phyloP scores from a whole-genome alignment of 2,329 filamentous ascomycete species.

The Aspergillus hortae region DNA sequence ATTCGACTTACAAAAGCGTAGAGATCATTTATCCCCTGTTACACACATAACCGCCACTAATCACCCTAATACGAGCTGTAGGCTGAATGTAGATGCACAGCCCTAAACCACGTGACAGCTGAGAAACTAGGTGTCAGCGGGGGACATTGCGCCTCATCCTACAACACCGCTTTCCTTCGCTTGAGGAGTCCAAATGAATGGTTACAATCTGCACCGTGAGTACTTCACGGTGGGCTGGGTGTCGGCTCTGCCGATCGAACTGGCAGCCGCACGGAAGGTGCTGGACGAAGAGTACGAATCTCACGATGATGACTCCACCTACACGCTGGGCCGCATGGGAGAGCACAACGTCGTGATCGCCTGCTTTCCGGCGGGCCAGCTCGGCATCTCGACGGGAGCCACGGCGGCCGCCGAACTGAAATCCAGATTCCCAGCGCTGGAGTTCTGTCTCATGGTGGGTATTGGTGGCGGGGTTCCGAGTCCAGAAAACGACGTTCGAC shows the following conservation, averaged over 20 bases:
- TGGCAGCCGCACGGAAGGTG: constrained; percentile 32
- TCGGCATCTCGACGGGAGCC: constrained; percentile 12
- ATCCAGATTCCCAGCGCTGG: constrained; percentile 13
- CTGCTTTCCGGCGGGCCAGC: constrained; percentile 10
- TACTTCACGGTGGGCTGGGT: constrained; percentile 33
- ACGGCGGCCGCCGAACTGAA: constrained; percentile 11
- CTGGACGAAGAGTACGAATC: constrained; percentile 29
- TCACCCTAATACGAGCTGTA: no score
- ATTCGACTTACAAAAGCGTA: no score
- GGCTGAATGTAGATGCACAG: no score
- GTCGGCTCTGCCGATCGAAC: constrained; percentile 34
- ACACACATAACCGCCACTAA: no score
- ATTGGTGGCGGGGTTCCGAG: constrained; percentile 21
- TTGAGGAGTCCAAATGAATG: no score
- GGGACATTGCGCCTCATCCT: no score
- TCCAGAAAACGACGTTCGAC: constrained; percentile 15
- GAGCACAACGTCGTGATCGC: constrained; percentile 18
- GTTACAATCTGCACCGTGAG: no score
- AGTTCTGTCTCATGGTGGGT: constrained; percentile 19
- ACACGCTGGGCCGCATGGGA: constrained; percentile 17
- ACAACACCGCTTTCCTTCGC: no score
- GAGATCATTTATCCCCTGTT: no score
- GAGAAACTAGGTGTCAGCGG: no score
- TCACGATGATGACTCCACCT: constrained; percentile 20
- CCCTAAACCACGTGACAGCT: no score